Base-by-base conservation (phyloP, 768 basidiomycete genomes). In the Aureoboletus auriporus region DNA sequence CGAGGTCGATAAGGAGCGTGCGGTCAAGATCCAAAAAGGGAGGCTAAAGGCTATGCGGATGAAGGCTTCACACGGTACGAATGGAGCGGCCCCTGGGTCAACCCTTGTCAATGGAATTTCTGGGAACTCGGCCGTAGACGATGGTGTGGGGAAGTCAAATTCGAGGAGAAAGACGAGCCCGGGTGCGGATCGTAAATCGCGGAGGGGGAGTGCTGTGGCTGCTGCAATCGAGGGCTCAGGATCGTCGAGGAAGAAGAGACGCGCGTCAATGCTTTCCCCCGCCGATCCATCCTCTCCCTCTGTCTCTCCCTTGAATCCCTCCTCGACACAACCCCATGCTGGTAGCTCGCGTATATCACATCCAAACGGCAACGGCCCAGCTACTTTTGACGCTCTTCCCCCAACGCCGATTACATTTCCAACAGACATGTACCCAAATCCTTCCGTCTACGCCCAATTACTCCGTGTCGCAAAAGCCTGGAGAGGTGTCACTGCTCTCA, bases 401-500 rank as follows among this genome's bases (percentile, higher is more conserved):
- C 59, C 60, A 52, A 48, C 52, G 33, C 54, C 62, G 44, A 74
- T 83, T 47, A 72, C 77, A 40, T 64, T 65, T 20, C 64, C 63
- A 29, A 53, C 62, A 14, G 64, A 65, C 31, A 44, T 53, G 8
- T 66, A 66, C 27, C 55, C 63, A 5, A 59, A 65, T 13, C 63
- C 63, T 37, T 51, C 74, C 37, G 73, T 76, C 3, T 72, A 79
- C 9, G 69, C 71, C 31, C 75, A 70, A 34, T 73, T 87, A 2
- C 72, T 75, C n/a, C 68, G 70, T n/a, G 76, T 80, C 14, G 84
- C 85, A 10, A 72, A 76, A 17, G 67, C 74, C 14, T 89, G 84
- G 85, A 70, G 86, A 8, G 85, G 86, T 2, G 68, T 87, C 28
- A 77, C 80, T n/a, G 84, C 84, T 7, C 67, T 80, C 51, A 66